phyloP scores from a whole-genome alignment of 208 protist genomes.

The Naegleria lovaniensis region DNA sequence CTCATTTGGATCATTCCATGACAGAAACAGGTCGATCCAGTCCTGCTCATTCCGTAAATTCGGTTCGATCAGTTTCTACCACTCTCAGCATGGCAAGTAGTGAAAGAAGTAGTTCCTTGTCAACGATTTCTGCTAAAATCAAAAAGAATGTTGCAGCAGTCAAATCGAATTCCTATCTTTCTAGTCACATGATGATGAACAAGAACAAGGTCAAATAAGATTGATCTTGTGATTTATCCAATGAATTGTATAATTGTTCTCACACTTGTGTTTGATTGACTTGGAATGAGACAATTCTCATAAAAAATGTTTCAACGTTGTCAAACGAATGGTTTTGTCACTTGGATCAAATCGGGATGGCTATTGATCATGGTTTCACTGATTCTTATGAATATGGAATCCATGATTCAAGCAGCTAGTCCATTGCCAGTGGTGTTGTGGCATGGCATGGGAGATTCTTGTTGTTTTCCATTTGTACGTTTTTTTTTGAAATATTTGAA shows the following conservation, averaged over 20 bases:
- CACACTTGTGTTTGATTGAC: too few species aligned
- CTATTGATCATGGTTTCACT: too few species aligned
- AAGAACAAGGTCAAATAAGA: slow-evolving; percentile 25
- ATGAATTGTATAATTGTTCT: too few species aligned
- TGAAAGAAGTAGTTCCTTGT: neutral
- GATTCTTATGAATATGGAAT: too few species aligned
- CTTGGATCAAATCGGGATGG: too few species aligned
- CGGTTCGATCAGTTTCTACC: neutral
- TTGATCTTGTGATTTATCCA: slow-evolving; percentile 39
- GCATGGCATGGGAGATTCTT: slow-evolving; percentile 42
- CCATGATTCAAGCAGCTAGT: neutral
- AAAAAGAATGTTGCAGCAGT: neutral
- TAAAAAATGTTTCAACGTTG: too few species aligned
- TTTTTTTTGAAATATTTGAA: neutral
- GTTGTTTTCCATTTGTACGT: slow-evolving; percentile 31
- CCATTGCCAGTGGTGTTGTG: slow-evolving; percentile 31
- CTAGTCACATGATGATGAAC: slow-evolving; percentile 45
- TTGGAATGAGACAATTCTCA: too few species aligned
- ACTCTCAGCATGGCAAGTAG: neutral
- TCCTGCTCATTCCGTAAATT: neutral
- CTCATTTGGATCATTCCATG: neutral
- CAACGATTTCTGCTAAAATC: neutral
- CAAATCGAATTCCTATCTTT: slow-evolving; percentile 39
- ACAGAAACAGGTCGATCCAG: neutral
- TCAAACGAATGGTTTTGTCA: too few species aligned